Base-by-base conservation (phyloP, 202 grass and related monocot species). In the Dendrocalamus latiflorus region DNA sequence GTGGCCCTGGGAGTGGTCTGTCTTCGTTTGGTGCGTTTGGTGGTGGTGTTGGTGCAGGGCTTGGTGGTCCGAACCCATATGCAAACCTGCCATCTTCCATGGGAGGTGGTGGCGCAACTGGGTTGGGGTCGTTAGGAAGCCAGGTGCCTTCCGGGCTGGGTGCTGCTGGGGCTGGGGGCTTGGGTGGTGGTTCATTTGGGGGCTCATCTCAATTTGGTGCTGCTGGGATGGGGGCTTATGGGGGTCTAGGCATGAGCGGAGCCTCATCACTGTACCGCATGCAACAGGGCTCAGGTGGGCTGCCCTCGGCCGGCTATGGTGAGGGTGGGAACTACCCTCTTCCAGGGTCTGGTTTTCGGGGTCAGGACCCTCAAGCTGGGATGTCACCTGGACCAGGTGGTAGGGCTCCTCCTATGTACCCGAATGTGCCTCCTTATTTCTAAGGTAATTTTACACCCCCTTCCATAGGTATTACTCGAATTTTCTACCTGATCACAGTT, bases 351-450 rank as follows among this genome's bases (percentile, higher is more conserved):
- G 82, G 82, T 34, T 94, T 88, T 61, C 89, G 83, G 10, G 83
- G 84, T 70, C 92, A 94, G 87, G 89, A 94, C 36, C 88, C 89
- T 63, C 88, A 84, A 65, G 86, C 76, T 59, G 91, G 81, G 22
- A 90, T 91, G 54, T 92, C 92, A 78, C 89, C 92, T 77, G 93
- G 90, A 30, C 78, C 75, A 48, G 85, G 78, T 83, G 86, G 78
- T 43, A 97, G 91, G 71, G 83, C 56, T 84, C 91, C 90, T 36
- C 82, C 87, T 2, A 74, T 96, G 76, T 94, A 96, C 83, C 93
- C 89, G 2, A 95, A 95, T 28, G 71, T 93, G 73, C 95, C 90
- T 15, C 95, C 92, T 80, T 96, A 96, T 82, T 99, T 94, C 81
- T 99, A 81, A 93, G 96, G 96, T 99, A 94, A 84, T 45, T 64